Base-by-base conservation (phyloP, 345 rosid species). In the Salix exigua region DNA sequence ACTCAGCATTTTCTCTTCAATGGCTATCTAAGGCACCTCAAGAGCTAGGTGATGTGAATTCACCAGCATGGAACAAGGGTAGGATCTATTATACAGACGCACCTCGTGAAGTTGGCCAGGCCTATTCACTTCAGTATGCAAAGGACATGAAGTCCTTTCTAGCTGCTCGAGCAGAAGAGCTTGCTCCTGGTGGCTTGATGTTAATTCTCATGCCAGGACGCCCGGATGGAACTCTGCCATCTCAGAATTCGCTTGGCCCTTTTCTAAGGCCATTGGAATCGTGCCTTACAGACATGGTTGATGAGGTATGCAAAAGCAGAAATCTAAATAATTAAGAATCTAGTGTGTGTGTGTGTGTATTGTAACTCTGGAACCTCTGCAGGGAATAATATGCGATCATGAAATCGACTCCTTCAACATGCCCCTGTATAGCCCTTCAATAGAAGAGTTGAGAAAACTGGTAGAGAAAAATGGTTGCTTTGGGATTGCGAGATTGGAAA, bases 141-240 rank as follows among this genome's bases (percentile, higher is more conserved):
- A 51, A 19, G 58, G 76, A 78, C 30, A 78, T 72, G 76, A 30
- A 25, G 33, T 65, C 67, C 21, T 78, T 65, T 28, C 23, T 78
- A 26, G 55, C 8, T 28, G 72, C 67, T 66, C 70, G 81, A 72
- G 81, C 81, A 37, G 55, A 64, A 35, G 80, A 78, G 72, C 7
- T 72, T 19, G 40, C 28, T 6, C 66, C 66, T 46, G 80, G 76
- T 33, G 72, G 81, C 40, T 55, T 78, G n/a, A 66, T 78, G 76
- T 23, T 55, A 0, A 1, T 72, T 37, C 16, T 78, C 4, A 30
- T 72, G 4, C 46, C 72, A 53, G 81, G 72, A 33, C 72, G 73
- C 8, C 76, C 67, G 6, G 51, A 28, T 23, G 72, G 40, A n/a
- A 72, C 72, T 26, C 66, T 66, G 16, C 62, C 73, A 35, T 37